Percentiles rank a stretch among this genome's conserved stretches.
Evolutionary conservation across 1,139 yeast species (phyloP).

Genomic region (Taiozyma sp.): DNA sequence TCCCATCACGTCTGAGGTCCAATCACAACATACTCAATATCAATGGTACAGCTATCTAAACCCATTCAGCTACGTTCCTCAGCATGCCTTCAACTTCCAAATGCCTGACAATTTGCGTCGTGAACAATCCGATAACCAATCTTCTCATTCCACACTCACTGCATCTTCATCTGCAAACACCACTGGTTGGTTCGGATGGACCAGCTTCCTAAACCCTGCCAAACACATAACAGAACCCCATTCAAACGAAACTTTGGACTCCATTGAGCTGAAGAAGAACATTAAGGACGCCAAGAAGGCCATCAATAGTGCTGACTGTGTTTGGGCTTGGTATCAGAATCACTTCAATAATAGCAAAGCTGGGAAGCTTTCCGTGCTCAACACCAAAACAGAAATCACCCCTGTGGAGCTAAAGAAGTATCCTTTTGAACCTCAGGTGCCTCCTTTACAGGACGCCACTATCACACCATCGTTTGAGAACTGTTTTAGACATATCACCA

Average conservation of each 20-base stretch:
- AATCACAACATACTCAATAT: not conserved
- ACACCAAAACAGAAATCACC: conserved; percentile 34
- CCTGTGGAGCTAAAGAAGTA: conserved; percentile 38
- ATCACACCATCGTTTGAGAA: conserved; percentile 28
- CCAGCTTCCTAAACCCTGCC: not conserved
- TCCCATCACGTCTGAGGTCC: not conserved
- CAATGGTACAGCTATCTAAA: conserved; percentile 13
- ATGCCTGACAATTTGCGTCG: not conserved
- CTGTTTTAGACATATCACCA: conserved; percentile 28
- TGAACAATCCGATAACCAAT: conserved; percentile 1
- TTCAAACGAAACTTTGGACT: conserved; percentile 9
- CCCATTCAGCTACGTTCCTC: conserved; percentile 15
- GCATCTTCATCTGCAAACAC: conserved; percentile 2
- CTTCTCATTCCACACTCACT: conserved; percentile 7
- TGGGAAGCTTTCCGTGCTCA: conserved; percentile 37
- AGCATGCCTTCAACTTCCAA: conserved; percentile 5
- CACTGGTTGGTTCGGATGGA: not conserved
- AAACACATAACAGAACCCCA: conserved; percentile 9
- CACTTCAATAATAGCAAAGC: conserved; percentile 1
- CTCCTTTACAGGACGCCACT: not conserved
- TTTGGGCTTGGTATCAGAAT: conserved; percentile 23
- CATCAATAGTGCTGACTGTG: conserved; percentile 13
- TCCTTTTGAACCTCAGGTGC: conserved; percentile 13
- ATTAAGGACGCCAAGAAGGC: conserved; percentile 17
- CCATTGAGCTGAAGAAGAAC: conserved; percentile 13